phyloP scores from a whole-genome alignment of 2,329 filamentous ascomycete species.

The Ophiostoma ulmi region DNA sequence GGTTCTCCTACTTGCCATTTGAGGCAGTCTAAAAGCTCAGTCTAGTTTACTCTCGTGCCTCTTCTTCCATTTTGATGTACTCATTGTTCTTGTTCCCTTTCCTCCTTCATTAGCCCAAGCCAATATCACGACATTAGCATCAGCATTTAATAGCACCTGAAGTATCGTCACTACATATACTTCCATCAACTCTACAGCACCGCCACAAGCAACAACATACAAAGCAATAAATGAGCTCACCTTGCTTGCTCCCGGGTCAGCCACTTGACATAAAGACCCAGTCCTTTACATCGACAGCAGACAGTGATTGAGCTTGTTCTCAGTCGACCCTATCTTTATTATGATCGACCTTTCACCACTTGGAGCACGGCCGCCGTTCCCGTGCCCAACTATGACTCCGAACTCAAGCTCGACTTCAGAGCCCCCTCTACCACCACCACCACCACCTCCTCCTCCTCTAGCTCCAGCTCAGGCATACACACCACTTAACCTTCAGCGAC shows the following conservation, averaged over 20 bases:
- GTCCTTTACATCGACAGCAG: not conserved
- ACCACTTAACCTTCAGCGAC: not conserved
- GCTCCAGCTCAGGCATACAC: constrained; percentile 6
- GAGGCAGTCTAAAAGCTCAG: not conserved
- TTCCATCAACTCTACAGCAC: too few relatives aligned
- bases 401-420: not conserved
- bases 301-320: not conserved
- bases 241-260: not conserved
- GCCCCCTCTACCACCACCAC: constrained; percentile 12
- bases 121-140: not conserved
- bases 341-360: constrained; percentile 25
- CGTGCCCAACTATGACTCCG: not conserved
- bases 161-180: not conserved
- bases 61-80: not conserved
- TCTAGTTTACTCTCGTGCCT: not conserved
- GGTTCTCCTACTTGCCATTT: not conserved
- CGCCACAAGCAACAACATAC: not conserved
- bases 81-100: not conserved
- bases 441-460: constrained; percentile 6
- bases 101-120: not conserved
- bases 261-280: not conserved
- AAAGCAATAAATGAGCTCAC: not conserved
- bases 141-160: not conserved
- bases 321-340: not conserved
- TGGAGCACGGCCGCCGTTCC: constrained; percentile 13